Base-by-base conservation (phyloP, 2,329 filamentous ascomycete species). In the Penicillium paneum region DNA sequence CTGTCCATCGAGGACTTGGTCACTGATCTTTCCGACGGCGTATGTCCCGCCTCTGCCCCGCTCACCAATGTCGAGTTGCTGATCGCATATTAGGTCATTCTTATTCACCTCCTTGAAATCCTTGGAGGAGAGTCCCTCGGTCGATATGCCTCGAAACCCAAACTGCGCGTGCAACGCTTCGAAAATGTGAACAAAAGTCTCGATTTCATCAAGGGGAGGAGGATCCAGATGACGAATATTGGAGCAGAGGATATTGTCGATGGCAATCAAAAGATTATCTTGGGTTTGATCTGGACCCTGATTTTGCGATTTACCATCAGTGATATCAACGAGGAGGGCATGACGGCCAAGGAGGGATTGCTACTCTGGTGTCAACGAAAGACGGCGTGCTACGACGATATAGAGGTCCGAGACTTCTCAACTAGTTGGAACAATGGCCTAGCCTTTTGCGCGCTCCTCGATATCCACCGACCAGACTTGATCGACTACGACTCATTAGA, bases 261-360 rank as follows among this genome's bases (percentile, higher is more conserved):
- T 73, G 94, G 94, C 34, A 99, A 97, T 74, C 84, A 89, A 64
- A 99, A 97, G 81, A 97, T 99, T 69, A 96, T 97, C 56, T 81
- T 99, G 29, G 94, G 94, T 29, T 80, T 99, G 65, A 97, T 99
- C 75, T 99, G 94, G 94, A 99, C 92, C 6, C 81, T 99, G 59
- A 99, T 99, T 87, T 80, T 97, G 63, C 84, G 94, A 47, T 99
- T 99, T 74, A 99, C 94, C 64, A 99, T 99, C 72, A 97, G 88
- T 73, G 94, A 99, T 74, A 99, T 99, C 78, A 97, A 95, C 72
- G 89, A 93, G 74, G 94, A 97, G 80, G 94, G 94, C 62, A 88
- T 97, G 85, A 97, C 93, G 49, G 94, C 94, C 55, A 97, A 97
- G 75, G 94, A 97, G 72, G 94, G 94, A 59, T 78, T 99, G 66